phyloP scores from a whole-genome alignment of 257 asterid genomes.

The Rauvolfia tetraphylla region DNA sequence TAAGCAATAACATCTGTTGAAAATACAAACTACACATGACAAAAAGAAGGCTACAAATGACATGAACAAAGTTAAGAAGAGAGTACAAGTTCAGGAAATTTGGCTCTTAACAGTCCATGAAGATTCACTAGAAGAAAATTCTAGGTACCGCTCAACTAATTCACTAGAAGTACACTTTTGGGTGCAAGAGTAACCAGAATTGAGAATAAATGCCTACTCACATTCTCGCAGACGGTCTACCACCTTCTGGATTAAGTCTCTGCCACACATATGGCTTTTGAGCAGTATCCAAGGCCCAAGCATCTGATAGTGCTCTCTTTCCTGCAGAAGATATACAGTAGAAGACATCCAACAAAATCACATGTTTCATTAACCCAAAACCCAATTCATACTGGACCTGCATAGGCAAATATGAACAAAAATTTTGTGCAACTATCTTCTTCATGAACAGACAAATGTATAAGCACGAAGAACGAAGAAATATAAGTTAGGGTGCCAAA shows the following conservation, averaged over 20 bases:
- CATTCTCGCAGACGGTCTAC: constrained; percentile 94
- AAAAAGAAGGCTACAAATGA: constrained; percentile 2
- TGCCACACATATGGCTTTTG: constrained; percentile 97
- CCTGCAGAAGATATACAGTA: constrained; percentile 43
- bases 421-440: background rate
- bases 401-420: background rate
- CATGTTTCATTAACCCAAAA: background rate
- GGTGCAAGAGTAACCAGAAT: background rate
- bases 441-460: background rate
- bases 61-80: background rate
- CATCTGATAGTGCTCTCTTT: constrained; percentile 90
- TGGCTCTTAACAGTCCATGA: background rate
- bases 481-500: background rate
- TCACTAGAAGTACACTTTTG: background rate
- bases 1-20: background rate
- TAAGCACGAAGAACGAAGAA: background rate
- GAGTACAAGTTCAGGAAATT: background rate
- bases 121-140: background rate
- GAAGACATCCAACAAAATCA: background rate
- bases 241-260: constrained; percentile 96
- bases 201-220: constrained; percentile 40
- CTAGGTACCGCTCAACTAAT: background rate
- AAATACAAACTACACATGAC: background rate
- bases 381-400: background rate
- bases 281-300: constrained; percentile 99